Evolutionary conservation across 805 yeast genomes (phyloP).

Genomic region (Sporopachydermia quercuum): DNA sequence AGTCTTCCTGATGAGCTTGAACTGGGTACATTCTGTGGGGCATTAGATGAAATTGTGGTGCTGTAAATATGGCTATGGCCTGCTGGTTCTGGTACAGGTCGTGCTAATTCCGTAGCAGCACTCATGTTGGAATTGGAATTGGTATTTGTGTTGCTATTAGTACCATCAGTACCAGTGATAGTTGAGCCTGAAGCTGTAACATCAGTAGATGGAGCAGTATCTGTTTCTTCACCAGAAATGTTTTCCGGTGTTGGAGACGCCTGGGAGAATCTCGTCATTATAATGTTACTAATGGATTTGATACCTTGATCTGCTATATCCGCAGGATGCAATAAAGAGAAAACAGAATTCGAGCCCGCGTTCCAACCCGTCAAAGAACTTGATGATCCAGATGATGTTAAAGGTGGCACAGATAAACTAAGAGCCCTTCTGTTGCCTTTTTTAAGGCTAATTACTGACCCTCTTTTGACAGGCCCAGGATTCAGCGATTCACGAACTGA

Average conservation of each 20-base stretch:
- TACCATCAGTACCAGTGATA: background rate
- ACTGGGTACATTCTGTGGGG: too few relatives aligned
- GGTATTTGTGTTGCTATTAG: too few relatives aligned
- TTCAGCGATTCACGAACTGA: background rate
- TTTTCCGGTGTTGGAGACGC: background rate
- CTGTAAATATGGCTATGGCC: too few relatives aligned
- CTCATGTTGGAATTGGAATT: too few relatives aligned
- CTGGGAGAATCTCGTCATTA: background rate
- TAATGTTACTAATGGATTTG: background rate
- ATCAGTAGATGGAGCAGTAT: background rate
- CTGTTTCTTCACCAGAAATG: background rate
- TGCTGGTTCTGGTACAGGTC: too few relatives aligned
- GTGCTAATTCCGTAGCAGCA: background rate
- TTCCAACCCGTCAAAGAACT: background rate
- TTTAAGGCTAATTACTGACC: too few relatives aligned
- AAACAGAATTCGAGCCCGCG: background rate
- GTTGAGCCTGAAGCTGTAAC: background rate
- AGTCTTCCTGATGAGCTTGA: background rate
- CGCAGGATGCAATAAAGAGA: constrained; percentile 1
- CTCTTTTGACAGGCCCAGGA: background rate
- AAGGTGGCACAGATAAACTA: background rate
- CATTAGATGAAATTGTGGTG: too few relatives aligned
- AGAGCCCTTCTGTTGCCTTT: background rate
- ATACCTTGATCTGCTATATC: background rate
- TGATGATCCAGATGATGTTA: background rate